Percentiles rank a stretch among this genome's conserved stretches.
These are phyloP conservation scores for Clonostachys sp. DNA, from an alignment of 2,329 filamentous ascomycete species.

Conservation along the genomic window DNA sequence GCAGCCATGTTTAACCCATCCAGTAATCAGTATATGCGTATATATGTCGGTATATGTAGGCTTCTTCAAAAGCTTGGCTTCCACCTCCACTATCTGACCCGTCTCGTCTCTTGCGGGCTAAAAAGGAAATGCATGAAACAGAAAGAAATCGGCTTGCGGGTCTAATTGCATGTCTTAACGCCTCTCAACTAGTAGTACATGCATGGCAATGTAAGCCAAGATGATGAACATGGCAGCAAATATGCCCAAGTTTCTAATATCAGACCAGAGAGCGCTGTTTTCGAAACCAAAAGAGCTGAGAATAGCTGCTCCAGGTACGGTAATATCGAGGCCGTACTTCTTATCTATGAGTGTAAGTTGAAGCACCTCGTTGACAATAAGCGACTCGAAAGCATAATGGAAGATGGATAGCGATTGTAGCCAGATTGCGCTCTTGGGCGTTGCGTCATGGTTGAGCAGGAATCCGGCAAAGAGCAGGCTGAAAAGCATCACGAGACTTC, in stretches of 20 bases:
- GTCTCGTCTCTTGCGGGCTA: too few relatives aligned
- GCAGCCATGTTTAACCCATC: too few relatives aligned
- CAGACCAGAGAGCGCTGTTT: slow-evolving; percentile 78
- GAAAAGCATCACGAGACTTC: slow-evolving; percentile 95
- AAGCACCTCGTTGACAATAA: slow-evolving; percentile 96
- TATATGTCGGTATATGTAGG: too few relatives aligned
- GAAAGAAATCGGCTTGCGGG: too few relatives aligned
- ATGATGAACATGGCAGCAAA: slow-evolving; percentile 82
- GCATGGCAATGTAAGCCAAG: slow-evolving; percentile 88
- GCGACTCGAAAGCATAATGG: slow-evolving; percentile 93
- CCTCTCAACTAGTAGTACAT: slow-evolving; percentile 87
- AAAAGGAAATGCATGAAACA: too few relatives aligned
- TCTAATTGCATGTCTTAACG: slow-evolving; percentile 15
- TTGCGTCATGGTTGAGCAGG: slow-evolving; percentile 89
- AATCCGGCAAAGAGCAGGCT: slow-evolving; percentile 91
- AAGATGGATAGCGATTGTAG: slow-evolving; percentile 93
- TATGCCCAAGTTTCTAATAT: slow-evolving; percentile 75
- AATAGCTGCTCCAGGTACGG: slow-evolving; percentile 90
- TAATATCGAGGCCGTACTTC: slow-evolving; percentile 95
- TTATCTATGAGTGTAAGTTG: slow-evolving; percentile 86
- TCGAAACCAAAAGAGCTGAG: slow-evolving; percentile 93
- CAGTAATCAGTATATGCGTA: too few relatives aligned
- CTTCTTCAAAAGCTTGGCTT: too few relatives aligned
- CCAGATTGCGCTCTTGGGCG: slow-evolving; percentile 82
- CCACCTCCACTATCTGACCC: too few relatives aligned